A percentile compares a stretch with the other conserved stretches of the same genome.
Evolutionary conservation across 1,284 basidiomycete species (phyloP).

Genomic region (Cerrena zonata): DNA sequence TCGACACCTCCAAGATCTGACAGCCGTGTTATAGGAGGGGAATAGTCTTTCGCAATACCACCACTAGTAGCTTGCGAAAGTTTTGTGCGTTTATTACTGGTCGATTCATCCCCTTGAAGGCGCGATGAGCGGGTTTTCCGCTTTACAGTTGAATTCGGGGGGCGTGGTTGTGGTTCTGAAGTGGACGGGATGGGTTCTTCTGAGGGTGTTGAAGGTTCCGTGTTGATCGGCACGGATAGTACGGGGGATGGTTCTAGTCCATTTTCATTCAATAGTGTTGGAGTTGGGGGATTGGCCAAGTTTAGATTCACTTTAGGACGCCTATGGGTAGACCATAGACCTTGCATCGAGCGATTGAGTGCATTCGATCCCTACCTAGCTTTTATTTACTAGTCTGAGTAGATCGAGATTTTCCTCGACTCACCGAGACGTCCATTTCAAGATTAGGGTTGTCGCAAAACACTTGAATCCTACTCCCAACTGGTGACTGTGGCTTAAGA

Average conservation of each 20-base stretch:
- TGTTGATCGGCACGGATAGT: background rate
- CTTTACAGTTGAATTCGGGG: slow-evolving; percentile 35
- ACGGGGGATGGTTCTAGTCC: background rate
- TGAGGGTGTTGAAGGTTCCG: slow-evolving; percentile 22
- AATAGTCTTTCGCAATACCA: slow-evolving; percentile 48
- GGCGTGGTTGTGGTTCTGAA: slow-evolving; percentile 22
- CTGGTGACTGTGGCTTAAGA: too few relatives aligned
- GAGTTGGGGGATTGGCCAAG: slow-evolving; percentile 22
- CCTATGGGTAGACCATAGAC: slow-evolving; percentile 63
- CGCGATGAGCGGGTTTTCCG: slow-evolving; percentile 55
- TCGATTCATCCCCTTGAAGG: slow-evolving; percentile 34
- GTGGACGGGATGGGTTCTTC: slow-evolving; percentile 19
- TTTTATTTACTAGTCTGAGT: slow-evolving; percentile 2
- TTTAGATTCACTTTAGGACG: slow-evolving; percentile 65
- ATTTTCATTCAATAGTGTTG: slow-evolving; percentile 4
- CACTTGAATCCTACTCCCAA: too few relatives aligned
- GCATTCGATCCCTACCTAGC: slow-evolving; percentile 62
- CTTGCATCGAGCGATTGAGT: slow-evolving; percentile 72
- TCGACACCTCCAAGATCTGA: slow-evolving; percentile 87
- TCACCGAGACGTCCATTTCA: slow-evolving; percentile 14
- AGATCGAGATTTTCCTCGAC: background rate
- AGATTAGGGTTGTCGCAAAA: too few relatives aligned
- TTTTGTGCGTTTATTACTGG: slow-evolving; percentile 50
- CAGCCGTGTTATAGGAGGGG: slow-evolving; percentile 67
- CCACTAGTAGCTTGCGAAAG: slow-evolving; percentile 18